A percentile compares a stretch with the other conserved stretches of the same genome.
These are phyloP conservation scores for Multifurca ochricompacta DNA, from an alignment of 768 basidiomycete species.

Conservation along the genomic window DNA sequence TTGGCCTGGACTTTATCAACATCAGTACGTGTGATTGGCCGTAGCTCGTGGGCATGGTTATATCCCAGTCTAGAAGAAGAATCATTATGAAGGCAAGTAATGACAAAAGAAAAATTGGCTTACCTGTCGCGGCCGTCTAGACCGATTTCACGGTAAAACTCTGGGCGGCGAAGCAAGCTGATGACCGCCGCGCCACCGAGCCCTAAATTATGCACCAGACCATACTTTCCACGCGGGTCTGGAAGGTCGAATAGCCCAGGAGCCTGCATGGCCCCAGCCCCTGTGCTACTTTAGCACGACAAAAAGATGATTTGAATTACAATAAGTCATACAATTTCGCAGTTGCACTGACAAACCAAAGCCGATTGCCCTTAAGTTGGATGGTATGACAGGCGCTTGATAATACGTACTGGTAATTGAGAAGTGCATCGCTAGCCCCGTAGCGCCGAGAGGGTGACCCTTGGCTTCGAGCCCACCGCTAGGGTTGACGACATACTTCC, in stretches of 20 bases:
- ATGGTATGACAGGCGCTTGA: neutral
- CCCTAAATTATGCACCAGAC: constrained; percentile 77
- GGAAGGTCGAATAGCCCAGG: constrained; percentile 53
- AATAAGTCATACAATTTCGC: constrained; percentile 44
- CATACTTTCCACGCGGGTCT: constrained; percentile 69
- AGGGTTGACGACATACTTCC: constrained; percentile 79
- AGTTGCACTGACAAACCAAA: constrained; percentile 52
- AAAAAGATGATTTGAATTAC: neutral
- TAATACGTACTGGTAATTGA: constrained; percentile 72
- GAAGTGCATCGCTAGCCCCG: constrained; percentile 81
- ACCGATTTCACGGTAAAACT: constrained; percentile 64
- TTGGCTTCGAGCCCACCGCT: constrained; percentile 86
- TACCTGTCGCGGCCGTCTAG: constrained; percentile 61
- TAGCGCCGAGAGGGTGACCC: constrained; percentile 79
- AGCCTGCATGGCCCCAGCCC: constrained; percentile 82
- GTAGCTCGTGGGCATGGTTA: constrained; percentile 67
- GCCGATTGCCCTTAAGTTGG: neutral
- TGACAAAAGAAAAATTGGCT: neutral
- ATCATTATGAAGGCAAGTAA: too few species aligned
- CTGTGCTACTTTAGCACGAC: constrained; percentile 28
- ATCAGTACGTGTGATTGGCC: constrained; percentile 51
- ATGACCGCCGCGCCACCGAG: constrained; percentile 76
- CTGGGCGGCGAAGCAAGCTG: constrained; percentile 66
- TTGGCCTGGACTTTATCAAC: constrained; percentile 72
- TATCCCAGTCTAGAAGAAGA: constrained; percentile 56